Base-by-base conservation (phyloP, 164 flowering plant genomes). In the Stephania yunnanensis region DNA sequence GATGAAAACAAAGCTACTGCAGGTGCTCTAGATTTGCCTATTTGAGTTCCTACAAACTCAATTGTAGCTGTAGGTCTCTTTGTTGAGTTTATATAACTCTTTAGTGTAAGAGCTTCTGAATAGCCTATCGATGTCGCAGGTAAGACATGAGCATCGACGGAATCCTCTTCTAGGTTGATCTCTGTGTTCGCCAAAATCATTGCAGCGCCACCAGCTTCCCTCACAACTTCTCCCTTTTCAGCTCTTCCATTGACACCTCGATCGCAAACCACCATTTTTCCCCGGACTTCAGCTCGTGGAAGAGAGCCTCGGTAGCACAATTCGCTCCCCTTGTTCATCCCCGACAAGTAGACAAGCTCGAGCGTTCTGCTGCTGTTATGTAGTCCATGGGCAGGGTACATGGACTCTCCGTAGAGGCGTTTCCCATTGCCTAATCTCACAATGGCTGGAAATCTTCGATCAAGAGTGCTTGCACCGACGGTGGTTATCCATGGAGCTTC, bases 401-500 rank as follows among this genome's bases (percentile, higher is more conserved):
- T 68, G 6, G 99, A 93, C 76, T 93, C 93, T 69, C 97, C 99
- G 64, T 92, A 89, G 22, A 95, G 84, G 63, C 71, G 46, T 68
- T 87, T 79, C 55, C 94, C 91, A 36, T 86, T 87, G 1, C 88
- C 88, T 71, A 89, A 20, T 42, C 77, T 83, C 46, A 95, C 87
- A 52, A 83, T 13, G 45, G 97, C 95, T n/a, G 97, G 97, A 76
- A 95, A 95, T 78, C 82, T 88, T 67, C 99, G 70, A 80, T 93
- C 92, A 15, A 93, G 88, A n/a, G 97, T 89, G 82, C 97, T 87
- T n/a, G 99, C 99, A 30, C 99, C 99, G 7, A 95, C 84, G 1
- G 99, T 93, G 7, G 90, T 82, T 29, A 95, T 85, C 99, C 99
- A 95, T 12, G 99, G 99, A 55, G 99, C 97, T 77, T 85, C 94